A percentile compares a stretch with the other conserved stretches of the same genome.
Evolutionary conservation across 2,329 filamentous ascomycete genomes (phyloP).

Genomic region (Phyllosticta citribraziliensis): DNA sequence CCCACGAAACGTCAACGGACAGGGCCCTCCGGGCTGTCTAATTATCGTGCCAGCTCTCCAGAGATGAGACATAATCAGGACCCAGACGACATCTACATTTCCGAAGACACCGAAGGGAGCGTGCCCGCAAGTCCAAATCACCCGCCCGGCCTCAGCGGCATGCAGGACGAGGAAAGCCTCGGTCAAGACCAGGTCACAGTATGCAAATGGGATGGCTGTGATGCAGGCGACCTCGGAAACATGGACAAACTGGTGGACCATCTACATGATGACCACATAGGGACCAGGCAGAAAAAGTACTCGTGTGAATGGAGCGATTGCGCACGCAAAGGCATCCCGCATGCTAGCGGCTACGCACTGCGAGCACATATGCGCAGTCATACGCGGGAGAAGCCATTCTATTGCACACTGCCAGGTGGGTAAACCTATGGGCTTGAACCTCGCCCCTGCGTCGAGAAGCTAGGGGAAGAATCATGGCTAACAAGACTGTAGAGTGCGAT

Average conservation of each 20-base stretch:
- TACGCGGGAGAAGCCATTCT: constrained; percentile 96
- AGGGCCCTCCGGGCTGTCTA: constrained; percentile 7
- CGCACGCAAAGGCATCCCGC: constrained; percentile 74
- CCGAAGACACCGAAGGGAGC: constrained; percentile 79
- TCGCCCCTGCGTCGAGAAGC: neutral
- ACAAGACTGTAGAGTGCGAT: constrained; percentile 65
- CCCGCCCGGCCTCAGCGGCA: constrained; percentile 20
- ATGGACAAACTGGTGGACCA: constrained; percentile 44
- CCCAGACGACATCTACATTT: constrained; percentile 54
- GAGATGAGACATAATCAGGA: constrained; percentile 9
- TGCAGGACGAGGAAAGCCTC: constrained; percentile 9
- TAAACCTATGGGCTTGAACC: constrained; percentile 15
- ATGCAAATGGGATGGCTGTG: constrained; percentile 43
- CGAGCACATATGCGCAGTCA: constrained; percentile 97
- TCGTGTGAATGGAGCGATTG: constrained; percentile 97
- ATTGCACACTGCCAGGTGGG: constrained; percentile 83
- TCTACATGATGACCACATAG: constrained; percentile 82
- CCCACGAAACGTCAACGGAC: constrained; percentile 32
- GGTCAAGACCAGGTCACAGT: constrained; percentile 35
- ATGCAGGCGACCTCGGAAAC: constrained; percentile 38
- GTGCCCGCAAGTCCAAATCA: constrained; percentile 47
- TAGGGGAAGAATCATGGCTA: neutral
- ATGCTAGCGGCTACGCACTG: constrained; percentile 90
- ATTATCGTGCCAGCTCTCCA: constrained; percentile 18
- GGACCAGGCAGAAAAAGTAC: constrained; percentile 88